A percentile compares a stretch with the other conserved stretches of the same genome.
Evolutionary conservation across 306 rosid genomes (phyloP).

Genomic region (Gleditsia sinensis): DNA sequence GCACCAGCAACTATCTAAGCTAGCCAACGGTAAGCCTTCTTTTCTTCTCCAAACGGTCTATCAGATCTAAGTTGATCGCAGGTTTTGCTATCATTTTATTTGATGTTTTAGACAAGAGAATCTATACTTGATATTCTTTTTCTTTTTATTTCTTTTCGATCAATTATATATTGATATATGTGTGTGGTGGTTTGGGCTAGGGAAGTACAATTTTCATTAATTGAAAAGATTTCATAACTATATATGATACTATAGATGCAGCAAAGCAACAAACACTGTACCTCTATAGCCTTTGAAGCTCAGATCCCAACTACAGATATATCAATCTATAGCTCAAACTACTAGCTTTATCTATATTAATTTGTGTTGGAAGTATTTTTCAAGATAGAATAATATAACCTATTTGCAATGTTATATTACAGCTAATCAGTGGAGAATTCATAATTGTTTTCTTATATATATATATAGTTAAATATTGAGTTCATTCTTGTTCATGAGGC

Average conservation of each 20-base stretch:
- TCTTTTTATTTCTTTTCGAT: too few relatives aligned
- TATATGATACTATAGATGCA: not conserved
- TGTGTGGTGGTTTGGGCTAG: constrained; percentile 11
- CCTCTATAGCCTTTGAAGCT: not conserved
- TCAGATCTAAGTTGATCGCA: constrained; percentile 24
- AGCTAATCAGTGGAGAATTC: not conserved
- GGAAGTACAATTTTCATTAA: not conserved
- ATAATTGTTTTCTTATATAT: too few relatives aligned
- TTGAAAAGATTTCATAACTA: not conserved
- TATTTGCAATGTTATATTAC: not conserved
- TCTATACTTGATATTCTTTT: too few relatives aligned
- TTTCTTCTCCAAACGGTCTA: not conserved
- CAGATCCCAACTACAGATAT: not conserved
- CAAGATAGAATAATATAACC: not conserved
- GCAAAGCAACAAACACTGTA: not conserved
- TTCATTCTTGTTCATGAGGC: not conserved
- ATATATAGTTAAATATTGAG: not conserved
- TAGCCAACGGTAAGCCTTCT: constrained; percentile 30
- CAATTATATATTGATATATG: too few relatives aligned
- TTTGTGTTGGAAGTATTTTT: not conserved
- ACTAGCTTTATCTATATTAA: not conserved
- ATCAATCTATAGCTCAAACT: constrained; percentile 10
- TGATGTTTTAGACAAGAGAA: not conserved
- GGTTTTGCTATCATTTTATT: constrained; percentile 7
- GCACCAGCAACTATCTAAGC: constrained; percentile 10